Percentiles rank a stretch among this genome's conserved stretches.
phyloP scores from a whole-genome alignment of 805 yeast species.

The Barnettozyma pratensis region DNA sequence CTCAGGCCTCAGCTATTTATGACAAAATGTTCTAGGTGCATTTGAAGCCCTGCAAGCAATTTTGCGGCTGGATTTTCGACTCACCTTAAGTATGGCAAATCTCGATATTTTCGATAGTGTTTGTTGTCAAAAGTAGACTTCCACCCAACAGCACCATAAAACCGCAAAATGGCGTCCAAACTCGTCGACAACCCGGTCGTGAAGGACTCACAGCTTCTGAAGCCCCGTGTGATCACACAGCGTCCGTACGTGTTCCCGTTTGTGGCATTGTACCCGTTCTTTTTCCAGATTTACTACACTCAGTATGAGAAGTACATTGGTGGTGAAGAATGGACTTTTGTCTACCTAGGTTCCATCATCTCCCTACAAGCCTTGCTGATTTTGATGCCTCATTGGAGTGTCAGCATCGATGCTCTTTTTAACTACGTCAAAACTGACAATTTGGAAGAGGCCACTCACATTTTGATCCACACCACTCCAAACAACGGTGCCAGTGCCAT shows the following conservation, averaged over 20 bases:
- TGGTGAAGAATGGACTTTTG: conserved; percentile 95
- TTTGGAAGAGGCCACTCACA: conserved; percentile 61
- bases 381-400: conserved; percentile 94
- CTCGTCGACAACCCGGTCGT: conserved; percentile 72
- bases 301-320: conserved; percentile 78
- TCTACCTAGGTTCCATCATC: conserved; percentile 67
- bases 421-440: conserved; percentile 53
- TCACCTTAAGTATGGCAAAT: too few relatives aligned
- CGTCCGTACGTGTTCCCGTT: conserved; percentile 86
- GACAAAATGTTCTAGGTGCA: too few relatives aligned
- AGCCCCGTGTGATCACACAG: conserved; percentile 51
- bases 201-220: conserved; percentile 66
- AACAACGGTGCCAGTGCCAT: conserved; percentile 85
- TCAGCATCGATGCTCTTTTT: conserved; percentile 61
- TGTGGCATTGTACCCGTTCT: conserved; percentile 68
- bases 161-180: conserved; percentile 8
- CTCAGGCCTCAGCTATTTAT: too few relatives aligned
- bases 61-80: too few relatives aligned
- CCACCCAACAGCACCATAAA: not conserved
- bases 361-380: conserved; percentile 71
- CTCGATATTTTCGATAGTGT: too few relatives aligned
- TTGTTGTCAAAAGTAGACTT: too few relatives aligned
- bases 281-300: conserved; percentile 54
- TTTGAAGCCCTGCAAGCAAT: too few relatives aligned
- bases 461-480: conserved; percentile 75